Evolutionary conservation across 108 stramenopile genomes (phyloP), one percentile per base, ranked within the genome.

Genomic region (Parmales sp.): DNA sequence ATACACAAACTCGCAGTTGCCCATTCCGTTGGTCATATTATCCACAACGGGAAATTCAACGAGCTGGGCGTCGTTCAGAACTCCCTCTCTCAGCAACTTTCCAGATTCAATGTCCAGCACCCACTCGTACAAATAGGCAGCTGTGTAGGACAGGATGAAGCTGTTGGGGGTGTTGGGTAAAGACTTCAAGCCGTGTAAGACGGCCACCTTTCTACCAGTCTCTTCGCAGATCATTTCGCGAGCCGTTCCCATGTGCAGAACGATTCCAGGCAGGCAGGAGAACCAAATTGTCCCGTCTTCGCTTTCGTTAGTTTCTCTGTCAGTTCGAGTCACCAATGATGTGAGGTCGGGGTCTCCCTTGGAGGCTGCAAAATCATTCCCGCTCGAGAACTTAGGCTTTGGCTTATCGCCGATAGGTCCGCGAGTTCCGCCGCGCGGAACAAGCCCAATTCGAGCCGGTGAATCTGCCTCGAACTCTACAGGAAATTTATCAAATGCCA

Each of bases 381-480:
- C n/a, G n/a, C n/a, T n/a, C n/a, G n/a, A n/a, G n/a, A n/a, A n/a
- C n/a, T n/a, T n/a, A n/a, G n/a, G n/a, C n/a, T n/a, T n/a, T n/a
- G n/a, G n/a, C n/a, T n/a, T n/a, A n/a, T n/a, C n/a, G n/a, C n/a
- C n/a, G n/a, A n/a, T n/a, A n/a, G n/a, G n/a, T n/a, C n/a, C n/a
- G 6, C 6, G 3, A 3, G 46, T 48, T 2, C 1, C 46, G 46
- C 46, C 46, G 13, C 80, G 68, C 2, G 48, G 64, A 3, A 43
- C 38, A 11, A 80, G 45, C 37, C 80, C 80, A 29, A 80, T 73
- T n/a, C 80, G 67, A n/a, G 73, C 72, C 37, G 70, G 70, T 43
- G 73, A 20, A 0, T 38, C 45, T 18, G 80, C 76, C 63, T 80
- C 80, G 73, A 77, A 80, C 66, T 80, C 80, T n/a, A 80, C 80